Conservation (phyloP, 208 protist genomes). For the Cochliopodium minus region DNA sequence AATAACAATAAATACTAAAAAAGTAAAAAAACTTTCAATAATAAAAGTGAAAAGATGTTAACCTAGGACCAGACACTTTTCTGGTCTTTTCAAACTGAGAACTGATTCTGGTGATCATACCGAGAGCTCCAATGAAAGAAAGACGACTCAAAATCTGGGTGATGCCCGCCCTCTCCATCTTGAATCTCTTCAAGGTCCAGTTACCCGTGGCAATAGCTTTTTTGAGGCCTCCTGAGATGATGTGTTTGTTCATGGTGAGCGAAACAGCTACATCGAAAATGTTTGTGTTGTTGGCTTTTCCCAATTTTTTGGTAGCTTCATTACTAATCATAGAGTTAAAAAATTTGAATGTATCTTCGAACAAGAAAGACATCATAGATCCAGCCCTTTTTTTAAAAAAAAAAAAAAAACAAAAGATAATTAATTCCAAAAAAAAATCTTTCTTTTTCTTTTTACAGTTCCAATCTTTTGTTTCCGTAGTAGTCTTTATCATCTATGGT, state of each 20-base stretch:
- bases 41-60: slow-evolving; percentile 26
- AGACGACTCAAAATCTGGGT: slow-evolving; percentile 91
- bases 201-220: slow-evolving; percentile 87
- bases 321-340: slow-evolving; percentile 86
- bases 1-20: too few relatives aligned
- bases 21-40: too few relatives aligned
- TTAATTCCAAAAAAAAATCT: too few relatives aligned
- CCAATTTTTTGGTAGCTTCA: slow-evolving; percentile 57
- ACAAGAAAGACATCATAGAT: slow-evolving; percentile 89
- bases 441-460: too few relatives aligned
- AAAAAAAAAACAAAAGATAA: too few relatives aligned
- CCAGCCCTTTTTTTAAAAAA: too few relatives aligned
- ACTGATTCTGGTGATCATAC: slow-evolving; percentile 96
- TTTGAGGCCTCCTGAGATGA: slow-evolving; percentile 85
- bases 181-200: slow-evolving; percentile 88
- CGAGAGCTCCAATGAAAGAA: slow-evolving; percentile 90
- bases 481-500: slow-evolving; percentile 94
- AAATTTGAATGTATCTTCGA: slow-evolving; percentile 94
- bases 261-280: slow-evolving; percentile 70
- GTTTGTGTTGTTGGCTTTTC: slow-evolving; percentile 58
- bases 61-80: slow-evolving; percentile 82
- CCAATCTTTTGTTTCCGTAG: slow-evolving; percentile 98
- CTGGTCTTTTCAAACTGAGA: slow-evolving; percentile 96
- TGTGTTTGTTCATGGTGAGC: slow-evolving; percentile 70
- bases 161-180: slow-evolving; percentile 71